Base-by-base conservation (phyloP, 306 rosid genomes). In the Lablab purpureus region DNA sequence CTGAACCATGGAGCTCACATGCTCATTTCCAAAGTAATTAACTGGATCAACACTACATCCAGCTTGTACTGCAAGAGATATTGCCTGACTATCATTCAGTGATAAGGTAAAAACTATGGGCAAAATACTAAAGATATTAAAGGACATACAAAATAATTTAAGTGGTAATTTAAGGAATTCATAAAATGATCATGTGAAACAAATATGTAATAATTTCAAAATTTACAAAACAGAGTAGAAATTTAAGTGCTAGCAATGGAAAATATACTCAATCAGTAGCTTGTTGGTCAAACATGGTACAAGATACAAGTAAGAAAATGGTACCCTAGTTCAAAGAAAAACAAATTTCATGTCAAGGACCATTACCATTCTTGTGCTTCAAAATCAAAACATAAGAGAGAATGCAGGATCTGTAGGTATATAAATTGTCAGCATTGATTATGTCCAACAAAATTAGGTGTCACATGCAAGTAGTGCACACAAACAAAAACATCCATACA, bases 41-140 rank as follows among this genome's bases (percentile, higher is more conserved):
- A 92, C 93, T 17, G 92, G 97, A 84, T 88, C 96, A 60, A 90
- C 91, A 80, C 67, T 84, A 58, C 91, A 89, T 52, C 97, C 96
- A 76, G 89, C 86, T 56, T 91, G 90, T 58, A 90, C 97, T 94
- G 91, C 90, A 85, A 70, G 55, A 72, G 45, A 75, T 25, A 56
- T 63, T 68, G 46, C 37, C 63, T 56, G 59, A 52, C 66, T 36
- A 68, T 80, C 64, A 58, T 49, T 81, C 62, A 59, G 56, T 81
- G 67, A 62, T 63, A 74, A 72, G 17, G 37, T 65, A 79, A 74
- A 67, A 67, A 13, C 49, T 56, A 80, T 30, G 66, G 15, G 56
- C 27, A 62, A 75, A 82, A 46, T 60, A 67, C 28, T 47, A 25
- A 21, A 82, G 10, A 25, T 46, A 64, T 43, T n/a, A 56, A 82